Conservation (phyloP, 139 green algal genomes). For the Coelastrella sp. region DNA sequence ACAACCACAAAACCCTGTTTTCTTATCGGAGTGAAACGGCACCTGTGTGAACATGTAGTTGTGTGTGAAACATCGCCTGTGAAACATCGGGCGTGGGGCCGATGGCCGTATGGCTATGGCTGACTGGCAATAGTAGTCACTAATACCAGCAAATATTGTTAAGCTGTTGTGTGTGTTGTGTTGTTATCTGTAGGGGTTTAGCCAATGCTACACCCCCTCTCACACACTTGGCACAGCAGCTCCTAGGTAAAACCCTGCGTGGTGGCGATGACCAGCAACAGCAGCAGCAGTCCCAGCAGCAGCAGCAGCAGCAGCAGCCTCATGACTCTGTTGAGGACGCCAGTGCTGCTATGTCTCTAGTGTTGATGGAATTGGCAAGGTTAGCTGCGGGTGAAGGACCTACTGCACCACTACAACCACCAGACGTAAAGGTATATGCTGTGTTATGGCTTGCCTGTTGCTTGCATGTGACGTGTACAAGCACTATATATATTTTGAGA, state of each 20-base stretch:
- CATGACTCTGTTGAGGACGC: constrained; percentile 75
- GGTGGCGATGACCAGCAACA: background rate
- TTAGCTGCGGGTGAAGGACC: constrained; percentile 22
- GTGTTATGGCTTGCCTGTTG: background rate
- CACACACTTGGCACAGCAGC: constrained; percentile 58
- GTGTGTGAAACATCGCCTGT: too few relatives aligned
- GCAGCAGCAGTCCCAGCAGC: constrained; percentile 24
- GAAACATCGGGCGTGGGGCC: too few relatives aligned
- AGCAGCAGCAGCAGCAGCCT: constrained; percentile 37
- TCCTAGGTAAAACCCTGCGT: constrained; percentile 58
- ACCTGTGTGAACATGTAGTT: too few relatives aligned
- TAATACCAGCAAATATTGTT: too few relatives aligned
- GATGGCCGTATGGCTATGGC: too few relatives aligned
- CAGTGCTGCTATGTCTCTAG: constrained; percentile 65
- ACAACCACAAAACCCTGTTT: too few relatives aligned
- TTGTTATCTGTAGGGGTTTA: constrained; percentile 55
- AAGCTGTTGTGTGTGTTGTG: background rate
- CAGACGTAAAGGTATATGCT: constrained; percentile 52
- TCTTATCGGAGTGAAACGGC: too few relatives aligned
- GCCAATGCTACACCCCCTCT: constrained; percentile 58
- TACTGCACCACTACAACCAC: constrained; percentile 50
- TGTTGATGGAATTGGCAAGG: constrained; percentile 58
- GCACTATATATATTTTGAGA: too few relatives aligned
- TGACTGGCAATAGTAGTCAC: too few relatives aligned
- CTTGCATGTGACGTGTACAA: background rate